Base-by-base conservation (phyloP, 225 moss, liverwort and hornwort species). In the Polytrichum commune region DNA sequence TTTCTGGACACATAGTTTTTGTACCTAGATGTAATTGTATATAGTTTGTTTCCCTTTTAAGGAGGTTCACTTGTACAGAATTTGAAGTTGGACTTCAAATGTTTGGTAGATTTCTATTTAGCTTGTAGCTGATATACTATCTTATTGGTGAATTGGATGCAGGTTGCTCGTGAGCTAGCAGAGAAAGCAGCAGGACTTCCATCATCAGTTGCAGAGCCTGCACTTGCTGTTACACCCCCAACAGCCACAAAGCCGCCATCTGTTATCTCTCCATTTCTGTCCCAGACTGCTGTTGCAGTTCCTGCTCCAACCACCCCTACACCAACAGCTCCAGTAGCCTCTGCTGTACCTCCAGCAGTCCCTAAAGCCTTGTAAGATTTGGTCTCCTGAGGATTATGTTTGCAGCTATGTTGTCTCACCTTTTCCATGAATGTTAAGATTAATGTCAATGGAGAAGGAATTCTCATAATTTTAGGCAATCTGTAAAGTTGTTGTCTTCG, bases 101-200 rank as follows among this genome's bases (percentile, higher is more conserved):
- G 13, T 0, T 46, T 46, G 13, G 46, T 46, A 46, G 13, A 46
- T 16, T 46, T 46, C 46, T 16, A 13, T 46, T 46, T 46, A 13
- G 46, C 16, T 46, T 16, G 38, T 46, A 16, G 16, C 13, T 46
- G 16, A 46, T 46, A 13, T 46, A 46, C 16, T 4, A 46, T 46
- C 46, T 46, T 46, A 4, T 4, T 46, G 46, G 46, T 46, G 16
- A 10, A 46, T 46, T 46, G 46, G 46, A 46, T 46, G 74, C 87
- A 98, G 97, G 78, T 89, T 9, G 98, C 98, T 69, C 90, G 98
- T 54, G 91, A 93, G 82, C 93, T 89, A 81, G 90, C 90, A 63
- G 95, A 99, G 73, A 91, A 90, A 70, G 70, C 83, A 66, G 82
- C 64, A 27, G 83, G 82, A 30, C 28, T 78, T 26, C 75, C 92